Evolutionary conservation across 208 protist genomes (phyloP), one percentile per base, ranked within the genome.

Genomic region (Leishmania mexicana): DNA sequence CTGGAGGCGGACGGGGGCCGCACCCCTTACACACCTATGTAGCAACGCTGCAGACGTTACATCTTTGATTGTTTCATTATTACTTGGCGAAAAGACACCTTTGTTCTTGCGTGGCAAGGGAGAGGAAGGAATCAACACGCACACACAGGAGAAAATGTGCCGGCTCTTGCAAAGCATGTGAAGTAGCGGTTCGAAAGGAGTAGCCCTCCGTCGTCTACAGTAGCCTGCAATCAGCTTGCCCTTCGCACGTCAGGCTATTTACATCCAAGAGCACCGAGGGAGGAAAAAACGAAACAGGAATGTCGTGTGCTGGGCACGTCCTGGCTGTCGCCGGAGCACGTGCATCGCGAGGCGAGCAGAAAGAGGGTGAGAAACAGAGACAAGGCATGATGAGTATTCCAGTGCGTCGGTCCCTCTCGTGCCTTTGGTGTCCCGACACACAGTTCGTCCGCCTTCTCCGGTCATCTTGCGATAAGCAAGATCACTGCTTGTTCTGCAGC

Each of bases 401-500:
- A 35, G 70, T 74, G 70, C 11, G 40, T 21, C 3, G 24, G 5
- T 28, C 40, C 40, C 45, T 19, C 70, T 53, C 67, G 21, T 51
- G 47, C 35, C 47, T 53, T 45, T 19, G 70, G 42, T 5, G 24
- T 31, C 70, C n/a, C 17, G 28, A 19, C 70, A 8, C 45, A 31
- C 70, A 35, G 70, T 38, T 45, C 24, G 51, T 31, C 35, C 35
- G 51, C 35, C 47, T 76, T 57, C 42, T 76, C 51, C 19, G 51
- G 35, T 31, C 57, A 49, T 51, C 57, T 24, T 64, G 15, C 40
- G 60, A 42, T 38, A 45, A n/a, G 53, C 19, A 31, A 31, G 42
- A 24, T 80, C 64, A 80, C 35, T 67, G 83, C 49, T 95, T 95
- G 82, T 96, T 97, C 77, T 96, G 93, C 35, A 98, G 45, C 7